Evolutionary conservation across 164 flowering plant species (phyloP).

Genomic region (Paratinospora sagittata): DNA sequence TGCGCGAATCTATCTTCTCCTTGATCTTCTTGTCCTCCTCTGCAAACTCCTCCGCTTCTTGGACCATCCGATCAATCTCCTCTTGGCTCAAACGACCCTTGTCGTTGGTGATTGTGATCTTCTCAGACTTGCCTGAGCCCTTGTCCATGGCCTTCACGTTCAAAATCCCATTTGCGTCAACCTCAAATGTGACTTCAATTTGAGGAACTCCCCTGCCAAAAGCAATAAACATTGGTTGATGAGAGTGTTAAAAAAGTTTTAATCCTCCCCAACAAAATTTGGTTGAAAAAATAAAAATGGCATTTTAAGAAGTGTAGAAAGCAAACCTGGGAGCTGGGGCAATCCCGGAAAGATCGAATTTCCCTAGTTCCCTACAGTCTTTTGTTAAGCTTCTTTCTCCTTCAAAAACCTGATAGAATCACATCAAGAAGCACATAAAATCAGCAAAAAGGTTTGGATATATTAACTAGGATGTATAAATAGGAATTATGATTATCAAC

Average conservation of each 20-base stretch:
- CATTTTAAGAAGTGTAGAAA: no score
- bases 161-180: conserved; percentile 78
- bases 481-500: not conserved
- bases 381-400: conserved; percentile 95
- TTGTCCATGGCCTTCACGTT: conserved; percentile 83
- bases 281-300: no score
- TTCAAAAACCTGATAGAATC: conserved; percentile 74
- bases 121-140: conserved; percentile 67
- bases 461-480: no score
- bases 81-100: conserved; percentile 78
- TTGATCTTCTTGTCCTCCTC: conserved; percentile 89
- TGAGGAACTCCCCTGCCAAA: conserved; percentile 80
- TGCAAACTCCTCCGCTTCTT: conserved; percentile 81
- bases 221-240: no score
- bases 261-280: not conserved
- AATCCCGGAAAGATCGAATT: conserved; percentile 70
- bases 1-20: conserved; percentile 78
- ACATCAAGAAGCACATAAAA: no score
- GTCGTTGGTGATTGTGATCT: conserved; percentile 82
- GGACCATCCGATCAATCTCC: conserved; percentile 81
- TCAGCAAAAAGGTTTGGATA: no score
- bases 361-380: conserved; percentile 73
- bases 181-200: conserved; percentile 81
- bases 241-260: no score
- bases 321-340: conserved; percentile 83